A percentile compares a stretch with the other conserved stretches of the same genome.
phyloP scores from a whole-genome alignment of 768 basidiomycete species.

The Porphyrellus cyaneotinctus region DNA sequence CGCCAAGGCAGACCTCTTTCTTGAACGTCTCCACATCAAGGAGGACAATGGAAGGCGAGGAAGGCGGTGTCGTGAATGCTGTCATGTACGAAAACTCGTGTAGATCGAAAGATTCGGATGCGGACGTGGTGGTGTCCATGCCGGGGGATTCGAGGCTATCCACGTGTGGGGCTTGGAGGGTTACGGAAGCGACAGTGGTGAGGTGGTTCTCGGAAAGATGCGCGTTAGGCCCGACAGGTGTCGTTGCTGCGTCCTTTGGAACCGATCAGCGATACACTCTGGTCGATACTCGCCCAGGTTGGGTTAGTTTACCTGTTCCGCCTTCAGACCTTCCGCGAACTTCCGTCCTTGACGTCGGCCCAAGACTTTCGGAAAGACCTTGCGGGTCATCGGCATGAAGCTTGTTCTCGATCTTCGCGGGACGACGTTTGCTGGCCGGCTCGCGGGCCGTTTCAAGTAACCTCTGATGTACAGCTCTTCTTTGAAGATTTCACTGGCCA shows the following conservation, averaged over 20 bases:
- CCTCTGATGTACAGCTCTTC: constrained; percentile 28
- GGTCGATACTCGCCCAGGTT: not conserved
- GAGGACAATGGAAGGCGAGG: constrained; percentile 20
- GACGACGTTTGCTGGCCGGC: constrained; percentile 3
- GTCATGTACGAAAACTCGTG: constrained; percentile 31
- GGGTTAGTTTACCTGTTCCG: constrained; percentile 11
- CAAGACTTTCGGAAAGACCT: constrained; percentile 12
- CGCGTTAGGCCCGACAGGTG: not conserved
- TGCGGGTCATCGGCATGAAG: constrained; percentile 3
- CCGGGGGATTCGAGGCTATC: constrained; percentile 11
- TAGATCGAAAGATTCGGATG: constrained; percentile 22
- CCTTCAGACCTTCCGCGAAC: constrained; percentile 11
- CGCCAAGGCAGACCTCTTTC: constrained; percentile 7
- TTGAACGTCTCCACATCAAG: constrained; percentile 7
- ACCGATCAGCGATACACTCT: not conserved
- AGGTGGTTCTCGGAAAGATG: constrained; percentile 2
- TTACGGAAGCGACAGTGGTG: constrained; percentile 10
- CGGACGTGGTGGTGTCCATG: constrained; percentile 6
- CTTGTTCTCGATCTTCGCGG: not conserved
- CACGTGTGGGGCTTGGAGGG: constrained; percentile 1
- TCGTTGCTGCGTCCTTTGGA: constrained; percentile 3
- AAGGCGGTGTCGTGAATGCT: constrained; percentile 30
- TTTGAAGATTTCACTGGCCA: constrained; percentile 28
- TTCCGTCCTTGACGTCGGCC: constrained; percentile 20
- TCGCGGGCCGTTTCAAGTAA: constrained; percentile 21